Evolutionary conservation across 441 rosid species (phyloP).

Genomic region (Biscutella laevigata): DNA sequence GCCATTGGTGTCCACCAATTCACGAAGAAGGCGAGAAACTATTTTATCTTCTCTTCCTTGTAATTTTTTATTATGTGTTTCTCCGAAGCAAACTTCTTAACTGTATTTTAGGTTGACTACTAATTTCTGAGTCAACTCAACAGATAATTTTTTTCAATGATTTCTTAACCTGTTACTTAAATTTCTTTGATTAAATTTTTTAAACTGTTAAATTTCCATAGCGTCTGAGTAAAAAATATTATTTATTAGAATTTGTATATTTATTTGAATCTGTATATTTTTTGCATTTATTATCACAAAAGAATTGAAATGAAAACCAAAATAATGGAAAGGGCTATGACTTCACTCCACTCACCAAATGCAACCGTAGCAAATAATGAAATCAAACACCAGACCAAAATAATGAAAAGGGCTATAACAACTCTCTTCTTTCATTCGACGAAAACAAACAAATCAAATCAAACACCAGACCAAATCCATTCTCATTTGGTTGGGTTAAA

Average conservation of each 20-base stretch:
- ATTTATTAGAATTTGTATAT: no score
- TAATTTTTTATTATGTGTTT: background rate
- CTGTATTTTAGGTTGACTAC: background rate
- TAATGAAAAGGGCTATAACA: no score
- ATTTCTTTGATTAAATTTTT: no score
- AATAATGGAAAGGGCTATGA: background rate
- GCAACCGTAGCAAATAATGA: background rate
- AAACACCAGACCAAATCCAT: background rate
- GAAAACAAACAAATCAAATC: conserved; percentile 15
- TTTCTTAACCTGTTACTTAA: no score
- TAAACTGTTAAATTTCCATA: no score
- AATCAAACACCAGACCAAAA: no score
- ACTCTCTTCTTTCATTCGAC: background rate
- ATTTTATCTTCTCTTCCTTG: background rate
- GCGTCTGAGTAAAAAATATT: no score
- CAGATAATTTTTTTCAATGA: background rate
- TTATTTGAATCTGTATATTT: background rate
- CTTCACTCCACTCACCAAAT: background rate
- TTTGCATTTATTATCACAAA: background rate
- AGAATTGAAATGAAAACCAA: conserved; percentile 1
- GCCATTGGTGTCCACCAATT: conserved; percentile 6
- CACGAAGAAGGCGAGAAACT: background rate
- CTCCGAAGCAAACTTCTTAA: background rate
- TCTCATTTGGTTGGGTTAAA: background rate
- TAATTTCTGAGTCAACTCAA: background rate